Evolutionary conservation across 495 filamentous ascomycete species (phyloP).

Genomic region (Melanomma pulvis-pyrius): DNA sequence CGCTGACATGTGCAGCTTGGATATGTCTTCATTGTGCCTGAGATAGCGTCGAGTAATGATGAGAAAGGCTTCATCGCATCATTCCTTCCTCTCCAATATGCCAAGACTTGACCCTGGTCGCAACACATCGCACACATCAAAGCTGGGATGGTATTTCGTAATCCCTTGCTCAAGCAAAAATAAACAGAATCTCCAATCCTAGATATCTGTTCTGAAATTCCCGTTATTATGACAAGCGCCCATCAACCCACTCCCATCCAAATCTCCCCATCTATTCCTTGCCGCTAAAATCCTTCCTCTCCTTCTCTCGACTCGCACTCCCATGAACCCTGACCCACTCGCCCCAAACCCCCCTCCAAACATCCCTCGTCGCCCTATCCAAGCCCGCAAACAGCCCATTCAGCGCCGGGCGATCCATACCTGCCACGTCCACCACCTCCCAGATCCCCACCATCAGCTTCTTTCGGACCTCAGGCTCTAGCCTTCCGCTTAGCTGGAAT

Average conservation of each 20-base stretch:
- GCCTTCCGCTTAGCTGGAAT: conserved; percentile 60
- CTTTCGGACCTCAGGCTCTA: conserved; percentile 65
- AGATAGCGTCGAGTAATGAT: no score
- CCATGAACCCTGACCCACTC: conserved; percentile 46
- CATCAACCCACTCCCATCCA: neutral
- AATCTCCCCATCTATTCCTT: neutral
- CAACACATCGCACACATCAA: no score
- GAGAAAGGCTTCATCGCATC: no score
- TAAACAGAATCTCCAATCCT: no score
- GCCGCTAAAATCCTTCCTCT: neutral
- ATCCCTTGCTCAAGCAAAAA: no score
- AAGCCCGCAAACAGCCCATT: conserved; percentile 68
- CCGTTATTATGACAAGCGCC: neutral
- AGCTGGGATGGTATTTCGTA: no score
- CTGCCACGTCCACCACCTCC: conserved; percentile 70
- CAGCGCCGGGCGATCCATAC: conserved; percentile 66
- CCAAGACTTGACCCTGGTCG: no score
- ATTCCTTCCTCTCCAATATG: no score
- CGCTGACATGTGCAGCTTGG: no score
- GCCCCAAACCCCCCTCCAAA: conserved; percentile 73
- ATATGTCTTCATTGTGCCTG: no score
- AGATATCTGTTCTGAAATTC: no score
- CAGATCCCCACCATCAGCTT: conserved; percentile 73
- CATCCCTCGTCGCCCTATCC: conserved; percentile 66
- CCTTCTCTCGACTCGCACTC: neutral